These are phyloP conservation scores for Heritiera littoralis DNA, from an alignment of 345 rosid species.

Conservation along the genomic window DNA sequence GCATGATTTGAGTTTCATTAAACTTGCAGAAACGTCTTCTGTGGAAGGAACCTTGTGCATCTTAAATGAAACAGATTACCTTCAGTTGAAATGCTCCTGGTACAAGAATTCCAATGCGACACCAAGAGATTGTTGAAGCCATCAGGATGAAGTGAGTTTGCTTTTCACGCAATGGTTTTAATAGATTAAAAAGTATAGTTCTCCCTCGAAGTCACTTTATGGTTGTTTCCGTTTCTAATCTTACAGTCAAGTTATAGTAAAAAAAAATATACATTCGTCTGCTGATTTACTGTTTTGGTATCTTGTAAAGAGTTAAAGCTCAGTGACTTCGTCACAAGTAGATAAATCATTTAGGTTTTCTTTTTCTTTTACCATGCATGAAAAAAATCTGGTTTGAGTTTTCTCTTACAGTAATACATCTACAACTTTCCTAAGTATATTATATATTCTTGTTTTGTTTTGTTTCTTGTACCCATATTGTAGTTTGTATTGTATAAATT, in stretches of 20 bases:
- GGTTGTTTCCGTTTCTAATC: conserved; percentile 12
- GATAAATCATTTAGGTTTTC: neutral
- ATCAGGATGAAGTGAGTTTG: neutral
- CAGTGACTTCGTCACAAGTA: neutral
- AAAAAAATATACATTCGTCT: neutral
- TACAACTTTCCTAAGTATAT: neutral
- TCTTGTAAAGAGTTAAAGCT: neutral
- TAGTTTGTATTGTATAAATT: neutral
- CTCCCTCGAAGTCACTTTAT: neutral
- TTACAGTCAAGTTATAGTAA: neutral
- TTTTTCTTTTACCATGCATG: neutral
- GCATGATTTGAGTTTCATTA: conserved; percentile 2
- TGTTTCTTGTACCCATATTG: neutral
- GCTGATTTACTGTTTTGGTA: neutral
- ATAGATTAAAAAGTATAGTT: neutral
- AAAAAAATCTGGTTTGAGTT: neutral
- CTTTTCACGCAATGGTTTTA: neutral
- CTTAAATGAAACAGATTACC: conserved; percentile 22
- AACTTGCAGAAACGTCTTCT: conserved; percentile 44
- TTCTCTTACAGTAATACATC: neutral
- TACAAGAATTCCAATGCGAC: neutral
- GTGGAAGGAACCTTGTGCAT: conserved; percentile 40
- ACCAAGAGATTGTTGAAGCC: conserved; percentile 2
- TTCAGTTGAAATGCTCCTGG: neutral
- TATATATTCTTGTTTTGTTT: neutral